Evolutionary conservation across 768 basidiomycete species (phyloP).

Genomic region (Naganishia friedmannii): DNA sequence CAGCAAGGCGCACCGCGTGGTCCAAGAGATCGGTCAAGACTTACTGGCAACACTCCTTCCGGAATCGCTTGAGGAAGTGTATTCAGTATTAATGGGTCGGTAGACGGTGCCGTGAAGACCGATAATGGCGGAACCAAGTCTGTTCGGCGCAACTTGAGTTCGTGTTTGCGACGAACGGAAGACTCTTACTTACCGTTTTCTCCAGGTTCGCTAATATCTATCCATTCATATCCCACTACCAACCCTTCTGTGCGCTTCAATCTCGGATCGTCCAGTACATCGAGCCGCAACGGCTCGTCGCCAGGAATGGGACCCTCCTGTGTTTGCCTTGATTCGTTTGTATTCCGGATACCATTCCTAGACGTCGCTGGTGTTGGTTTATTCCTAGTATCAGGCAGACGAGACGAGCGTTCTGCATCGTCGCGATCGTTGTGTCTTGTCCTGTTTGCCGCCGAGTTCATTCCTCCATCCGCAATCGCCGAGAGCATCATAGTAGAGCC

Average conservation of each 20-base stretch:
- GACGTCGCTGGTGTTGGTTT: neutral
- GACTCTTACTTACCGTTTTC: constrained; percentile 75
- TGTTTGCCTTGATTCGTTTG: neutral
- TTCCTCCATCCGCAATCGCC: constrained; percentile 1
- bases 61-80: constrained; percentile 77
- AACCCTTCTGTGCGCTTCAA: constrained; percentile 52
- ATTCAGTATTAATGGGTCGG: constrained; percentile 66
- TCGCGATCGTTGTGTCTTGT: neutral
- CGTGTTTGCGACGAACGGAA: neutral
- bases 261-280: constrained; percentile 59
- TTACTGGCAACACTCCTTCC: constrained; percentile 53
- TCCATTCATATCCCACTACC: constrained; percentile 87
- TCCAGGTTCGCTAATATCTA: constrained; percentile 83
- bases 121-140: constrained; percentile 86
- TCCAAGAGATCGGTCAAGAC: constrained; percentile 64
- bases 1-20: neutral
- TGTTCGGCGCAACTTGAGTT: constrained; percentile 45
- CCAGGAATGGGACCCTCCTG: neutral
- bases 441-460: neutral
- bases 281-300: constrained; percentile 10
- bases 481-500: constrained; percentile 14
- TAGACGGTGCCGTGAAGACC: constrained; percentile 83
- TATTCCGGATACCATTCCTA: neutral
- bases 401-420: neutral
- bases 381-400: neutral